phyloP scores from a whole-genome alignment of 768 basidiomycete species.

The Lactarius deliciosus region DNA sequence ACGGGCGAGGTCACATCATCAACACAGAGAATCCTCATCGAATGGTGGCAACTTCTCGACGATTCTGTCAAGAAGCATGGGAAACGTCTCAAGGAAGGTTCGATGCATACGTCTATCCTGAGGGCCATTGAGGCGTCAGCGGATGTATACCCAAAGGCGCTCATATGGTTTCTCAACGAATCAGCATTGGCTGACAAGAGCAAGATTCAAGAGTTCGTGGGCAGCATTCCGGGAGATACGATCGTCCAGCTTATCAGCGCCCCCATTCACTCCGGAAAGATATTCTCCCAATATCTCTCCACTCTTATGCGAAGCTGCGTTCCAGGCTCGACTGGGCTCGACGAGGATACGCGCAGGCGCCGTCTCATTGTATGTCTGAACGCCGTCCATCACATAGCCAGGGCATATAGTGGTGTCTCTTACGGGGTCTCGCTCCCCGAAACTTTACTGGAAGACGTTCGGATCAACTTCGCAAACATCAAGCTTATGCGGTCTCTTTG shows the following conservation, averaged over 20 bases:
- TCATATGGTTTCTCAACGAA: not conserved
- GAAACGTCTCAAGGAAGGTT: not conserved
- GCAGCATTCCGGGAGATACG: slow-evolving; percentile 3
- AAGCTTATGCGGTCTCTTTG: not conserved
- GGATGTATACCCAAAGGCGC: not conserved
- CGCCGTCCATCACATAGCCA: not conserved
- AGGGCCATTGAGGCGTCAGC: not conserved
- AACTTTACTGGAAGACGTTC: not conserved
- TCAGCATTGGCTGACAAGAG: not conserved
- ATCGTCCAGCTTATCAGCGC: not conserved
- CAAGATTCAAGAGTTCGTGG: slow-evolving; percentile 11
- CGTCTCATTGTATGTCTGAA: slow-evolving; percentile 7
- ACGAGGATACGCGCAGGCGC: not conserved
- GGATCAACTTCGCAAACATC: not conserved
- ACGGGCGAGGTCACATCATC: not conserved
- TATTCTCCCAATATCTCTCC: not conserved
- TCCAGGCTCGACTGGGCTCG: slow-evolving; percentile 3
- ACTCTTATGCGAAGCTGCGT: slow-evolving; percentile 11
- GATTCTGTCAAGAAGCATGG: not conserved
- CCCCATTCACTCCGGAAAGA: not conserved
- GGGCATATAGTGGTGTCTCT: not conserved
- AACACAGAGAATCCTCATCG: not conserved
- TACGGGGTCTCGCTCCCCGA: not conserved
- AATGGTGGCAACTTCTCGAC: not conserved
- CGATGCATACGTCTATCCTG: slow-evolving; percentile 3